Evolutionary conservation across 306 rosid species (phyloP).

Genomic region (Alnus glutinosa): DNA sequence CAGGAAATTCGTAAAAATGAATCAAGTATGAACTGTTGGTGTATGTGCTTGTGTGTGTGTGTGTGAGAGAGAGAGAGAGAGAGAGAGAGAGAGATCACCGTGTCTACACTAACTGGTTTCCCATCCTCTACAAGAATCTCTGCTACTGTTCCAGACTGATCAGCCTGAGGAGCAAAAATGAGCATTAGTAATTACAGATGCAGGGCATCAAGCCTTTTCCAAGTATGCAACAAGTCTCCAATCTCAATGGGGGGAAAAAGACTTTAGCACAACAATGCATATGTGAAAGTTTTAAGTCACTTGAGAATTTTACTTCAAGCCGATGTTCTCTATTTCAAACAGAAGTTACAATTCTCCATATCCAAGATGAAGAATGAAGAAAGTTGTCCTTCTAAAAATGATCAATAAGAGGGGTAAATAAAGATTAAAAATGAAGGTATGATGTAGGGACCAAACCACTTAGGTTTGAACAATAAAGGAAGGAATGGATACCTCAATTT

Average conservation of each 20-base stretch:
- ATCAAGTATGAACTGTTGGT: neutral
- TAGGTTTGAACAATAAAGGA: conserved; percentile 13
- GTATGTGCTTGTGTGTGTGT: neutral
- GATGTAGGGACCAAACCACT: neutral
- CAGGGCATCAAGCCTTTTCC: no score
- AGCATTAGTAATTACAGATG: neutral
- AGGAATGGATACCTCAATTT: conserved; percentile 67
- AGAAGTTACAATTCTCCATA: neutral
- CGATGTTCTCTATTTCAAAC: neutral
- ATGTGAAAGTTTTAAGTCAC: neutral
- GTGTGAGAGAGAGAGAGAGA: neutral
- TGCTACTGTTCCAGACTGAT: conserved; percentile 74
- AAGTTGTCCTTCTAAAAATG: neutral
- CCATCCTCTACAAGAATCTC: conserved; percentile 66
- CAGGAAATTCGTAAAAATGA: conserved; percentile 22
- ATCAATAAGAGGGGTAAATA: neutral
- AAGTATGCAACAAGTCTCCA: neutral
- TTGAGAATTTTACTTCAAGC: neutral
- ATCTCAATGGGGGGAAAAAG: neutral
- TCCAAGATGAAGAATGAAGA: neutral
- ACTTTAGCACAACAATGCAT: neutral
- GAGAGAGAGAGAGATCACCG: conserved; percentile 44
- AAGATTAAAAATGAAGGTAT: neutral
- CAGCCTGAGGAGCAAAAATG: conserved; percentile 62
- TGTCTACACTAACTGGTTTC: conserved; percentile 80